phyloP scores from a whole-genome alignment of 2,329 filamentous ascomycete species.

The Seiridium unicorne region DNA sequence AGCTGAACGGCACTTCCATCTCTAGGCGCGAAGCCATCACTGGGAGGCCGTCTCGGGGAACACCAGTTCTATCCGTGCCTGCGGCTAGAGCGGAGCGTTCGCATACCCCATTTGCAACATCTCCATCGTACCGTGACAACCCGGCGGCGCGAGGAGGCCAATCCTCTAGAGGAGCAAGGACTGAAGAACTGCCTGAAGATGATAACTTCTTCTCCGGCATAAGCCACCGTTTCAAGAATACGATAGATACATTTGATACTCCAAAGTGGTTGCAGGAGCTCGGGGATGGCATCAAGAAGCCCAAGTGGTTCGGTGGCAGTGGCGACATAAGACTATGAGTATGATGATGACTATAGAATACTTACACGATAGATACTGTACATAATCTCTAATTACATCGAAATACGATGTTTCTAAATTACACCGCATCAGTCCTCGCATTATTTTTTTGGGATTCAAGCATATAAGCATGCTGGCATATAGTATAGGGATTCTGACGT shows the following conservation, averaged over 20 bases:
- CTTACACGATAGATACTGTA: background rate
- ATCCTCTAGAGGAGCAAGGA: conserved; percentile 31
- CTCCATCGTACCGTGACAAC: conserved; percentile 31
- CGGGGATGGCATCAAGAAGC: conserved; percentile 67
- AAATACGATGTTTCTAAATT: background rate
- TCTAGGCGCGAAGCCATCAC: conserved; percentile 45
- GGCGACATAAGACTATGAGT: conserved; percentile 12
- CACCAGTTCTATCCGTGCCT: conserved; percentile 49
- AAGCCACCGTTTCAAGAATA: conserved; percentile 85
- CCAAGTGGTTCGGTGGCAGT: conserved; percentile 74
- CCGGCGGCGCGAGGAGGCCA: conserved; percentile 18
- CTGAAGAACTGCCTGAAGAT: conserved; percentile 64
- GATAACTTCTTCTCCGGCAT: conserved; percentile 84
- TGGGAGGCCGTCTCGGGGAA: conserved; percentile 34
- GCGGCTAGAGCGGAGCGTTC: conserved; percentile 32
- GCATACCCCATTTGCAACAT: conserved; percentile 43
- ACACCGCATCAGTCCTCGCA: too few relatives aligned
- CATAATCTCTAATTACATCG: conserved; percentile 1
- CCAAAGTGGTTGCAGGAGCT: conserved; percentile 81
- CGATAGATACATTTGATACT: conserved; percentile 77
- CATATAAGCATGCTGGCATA: too few relatives aligned
- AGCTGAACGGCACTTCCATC: conserved; percentile 65
- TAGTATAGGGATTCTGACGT: too few relatives aligned
- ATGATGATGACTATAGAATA: conserved; percentile 1
- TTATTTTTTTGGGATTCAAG: too few relatives aligned